Conservation (phyloP, 2,329 filamentous ascomycete genomes). For the Ophioceras dolichostomum region DNA sequence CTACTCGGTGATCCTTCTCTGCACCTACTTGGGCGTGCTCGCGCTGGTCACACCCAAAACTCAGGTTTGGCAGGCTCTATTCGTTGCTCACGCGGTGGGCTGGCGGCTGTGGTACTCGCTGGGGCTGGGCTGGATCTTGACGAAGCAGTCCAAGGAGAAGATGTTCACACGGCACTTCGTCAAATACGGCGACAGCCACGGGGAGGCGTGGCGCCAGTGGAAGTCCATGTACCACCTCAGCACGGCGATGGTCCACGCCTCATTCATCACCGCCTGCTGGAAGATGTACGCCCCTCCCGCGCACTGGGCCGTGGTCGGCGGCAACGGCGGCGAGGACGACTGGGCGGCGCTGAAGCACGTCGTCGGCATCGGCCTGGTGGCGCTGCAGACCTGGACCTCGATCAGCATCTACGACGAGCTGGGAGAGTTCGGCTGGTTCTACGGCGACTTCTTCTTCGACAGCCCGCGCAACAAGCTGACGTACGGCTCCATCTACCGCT, state of each 20-base stretch:
- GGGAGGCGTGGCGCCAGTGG: slow-evolving; percentile 96
- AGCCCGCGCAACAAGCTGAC: slow-evolving; percentile 78
- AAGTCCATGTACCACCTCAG: slow-evolving; percentile 91
- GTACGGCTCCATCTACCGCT: slow-evolving; percentile 95
- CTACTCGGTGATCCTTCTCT: slow-evolving; percentile 63
- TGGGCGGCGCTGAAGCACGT: slow-evolving; percentile 79
- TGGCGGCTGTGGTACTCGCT: slow-evolving; percentile 91
- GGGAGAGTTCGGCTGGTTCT: slow-evolving; percentile 98
- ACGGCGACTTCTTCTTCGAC: slow-evolving; percentile 96
- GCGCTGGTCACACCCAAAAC: slow-evolving; percentile 70
- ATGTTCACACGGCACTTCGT: slow-evolving; percentile 96
- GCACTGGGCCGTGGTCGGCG: slow-evolving; percentile 78
- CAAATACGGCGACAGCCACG: slow-evolving; percentile 83
- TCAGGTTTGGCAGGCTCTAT: slow-evolving; percentile 60
- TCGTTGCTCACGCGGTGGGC: slow-evolving; percentile 64
- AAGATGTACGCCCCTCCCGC: slow-evolving; percentile 87
- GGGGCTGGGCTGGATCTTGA: slow-evolving; percentile 75
- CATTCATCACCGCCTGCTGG: slow-evolving; percentile 84
- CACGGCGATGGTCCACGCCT: slow-evolving; percentile 79
- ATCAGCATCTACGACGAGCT: slow-evolving; percentile 90
- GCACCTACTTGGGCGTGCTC: slow-evolving; percentile 62
- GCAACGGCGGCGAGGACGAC: no score
- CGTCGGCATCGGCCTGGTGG: slow-evolving; percentile 65
- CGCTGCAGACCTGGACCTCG: slow-evolving; percentile 85
- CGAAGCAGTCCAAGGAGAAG: slow-evolving; percentile 79